phyloP scores from a whole-genome alignment of 2,329 filamentous ascomycete genomes.

The Penicillium sp. region DNA sequence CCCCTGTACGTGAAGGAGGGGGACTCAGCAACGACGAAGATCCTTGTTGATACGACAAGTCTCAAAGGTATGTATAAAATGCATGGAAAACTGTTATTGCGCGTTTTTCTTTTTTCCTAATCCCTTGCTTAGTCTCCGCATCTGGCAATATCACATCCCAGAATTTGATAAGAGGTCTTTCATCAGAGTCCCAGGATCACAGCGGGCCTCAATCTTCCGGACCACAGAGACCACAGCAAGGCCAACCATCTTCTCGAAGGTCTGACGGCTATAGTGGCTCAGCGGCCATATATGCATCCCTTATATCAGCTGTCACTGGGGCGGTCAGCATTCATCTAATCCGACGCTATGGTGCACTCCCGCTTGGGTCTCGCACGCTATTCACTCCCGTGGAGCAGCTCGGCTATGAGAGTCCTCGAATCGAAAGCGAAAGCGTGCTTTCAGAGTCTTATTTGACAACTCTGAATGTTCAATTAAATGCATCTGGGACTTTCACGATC shows the following conservation, averaged over 20 bases:
- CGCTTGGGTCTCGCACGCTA: slow-evolving; percentile 41
- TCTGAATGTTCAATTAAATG: slow-evolving; percentile 38
- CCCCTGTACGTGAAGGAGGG: slow-evolving; percentile 27
- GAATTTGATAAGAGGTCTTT: slow-evolving; percentile 38
- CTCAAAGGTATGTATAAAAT: slow-evolving; percentile 31
- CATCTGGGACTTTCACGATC: slow-evolving; percentile 37
- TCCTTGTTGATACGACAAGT: slow-evolving; percentile 31
- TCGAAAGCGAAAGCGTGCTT: slow-evolving; percentile 26
- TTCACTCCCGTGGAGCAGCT: slow-evolving; percentile 36
- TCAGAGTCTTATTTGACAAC: slow-evolving; percentile 35
- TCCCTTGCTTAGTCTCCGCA: slow-evolving; percentile 29
- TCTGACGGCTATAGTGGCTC: slow-evolving; percentile 32
- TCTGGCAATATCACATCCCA: slow-evolving; percentile 34
- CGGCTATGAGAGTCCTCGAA: slow-evolving; percentile 29
- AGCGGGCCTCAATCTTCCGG: slow-evolving; percentile 18
- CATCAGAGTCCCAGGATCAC: slow-evolving; percentile 28
- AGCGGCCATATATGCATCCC: slow-evolving; percentile 39
- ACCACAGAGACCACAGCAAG: slow-evolving; percentile 26
- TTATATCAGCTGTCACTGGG: slow-evolving; percentile 41
- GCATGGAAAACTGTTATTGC: background rate
- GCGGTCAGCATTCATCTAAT: slow-evolving; percentile 38
- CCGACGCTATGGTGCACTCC: slow-evolving; percentile 36
- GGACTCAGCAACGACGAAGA: slow-evolving; percentile 27
- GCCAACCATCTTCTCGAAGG: slow-evolving; percentile 25
- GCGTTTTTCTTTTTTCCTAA: slow-evolving; percentile 2